Percentiles rank a stretch among this genome's conserved stretches.
Evolutionary conservation across 768 basidiomycete species (phyloP).

Genomic region (Russula earlei): DNA sequence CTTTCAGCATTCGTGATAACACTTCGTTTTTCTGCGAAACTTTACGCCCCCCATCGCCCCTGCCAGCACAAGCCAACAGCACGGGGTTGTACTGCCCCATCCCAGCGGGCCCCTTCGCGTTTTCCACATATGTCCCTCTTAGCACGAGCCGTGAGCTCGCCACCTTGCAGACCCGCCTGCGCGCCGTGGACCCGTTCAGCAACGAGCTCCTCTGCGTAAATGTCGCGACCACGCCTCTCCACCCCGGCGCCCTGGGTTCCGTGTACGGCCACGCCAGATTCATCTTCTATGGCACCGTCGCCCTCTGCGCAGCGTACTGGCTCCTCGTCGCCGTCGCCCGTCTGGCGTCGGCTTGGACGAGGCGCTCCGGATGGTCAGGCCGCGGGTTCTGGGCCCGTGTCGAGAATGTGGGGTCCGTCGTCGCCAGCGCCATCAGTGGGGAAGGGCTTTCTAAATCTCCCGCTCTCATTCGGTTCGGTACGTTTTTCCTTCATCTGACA

Average conservation of each 20-base stretch:
- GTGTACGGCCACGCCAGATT: slow-evolving; percentile 59
- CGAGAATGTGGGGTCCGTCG: slow-evolving; percentile 78
- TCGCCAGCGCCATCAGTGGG: slow-evolving; percentile 89
- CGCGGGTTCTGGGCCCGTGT: slow-evolving; percentile 59
- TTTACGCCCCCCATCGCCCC: slow-evolving; percentile 70
- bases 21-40: slow-evolving; percentile 68
- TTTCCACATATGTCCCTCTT: slow-evolving; percentile 67
- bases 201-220: slow-evolving; percentile 78
- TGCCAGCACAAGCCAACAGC: slow-evolving; percentile 34
- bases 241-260: slow-evolving; percentile 41
- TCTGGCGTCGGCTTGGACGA: slow-evolving; percentile 75
- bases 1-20: slow-evolving; percentile 62
- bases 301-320: slow-evolving; percentile 74
- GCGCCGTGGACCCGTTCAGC: slow-evolving; percentile 81
- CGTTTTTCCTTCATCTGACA: slow-evolving; percentile 25
- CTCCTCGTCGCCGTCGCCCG: slow-evolving; percentile 71
- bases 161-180: slow-evolving; percentile 74
- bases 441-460: slow-evolving; percentile 79
- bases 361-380: slow-evolving; percentile 52
- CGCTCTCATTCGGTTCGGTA: slow-evolving; percentile 83
- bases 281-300: slow-evolving; percentile 68
- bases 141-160: slow-evolving; percentile 60
- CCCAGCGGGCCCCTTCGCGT: slow-evolving; percentile 66
- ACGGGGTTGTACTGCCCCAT: slow-evolving; percentile 63
- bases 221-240: slow-evolving; percentile 66